Evolutionary conservation across 805 yeast species (phyloP), one percentile per base, ranked within the genome.

Genomic region (Myxozyma sirexii): DNA sequence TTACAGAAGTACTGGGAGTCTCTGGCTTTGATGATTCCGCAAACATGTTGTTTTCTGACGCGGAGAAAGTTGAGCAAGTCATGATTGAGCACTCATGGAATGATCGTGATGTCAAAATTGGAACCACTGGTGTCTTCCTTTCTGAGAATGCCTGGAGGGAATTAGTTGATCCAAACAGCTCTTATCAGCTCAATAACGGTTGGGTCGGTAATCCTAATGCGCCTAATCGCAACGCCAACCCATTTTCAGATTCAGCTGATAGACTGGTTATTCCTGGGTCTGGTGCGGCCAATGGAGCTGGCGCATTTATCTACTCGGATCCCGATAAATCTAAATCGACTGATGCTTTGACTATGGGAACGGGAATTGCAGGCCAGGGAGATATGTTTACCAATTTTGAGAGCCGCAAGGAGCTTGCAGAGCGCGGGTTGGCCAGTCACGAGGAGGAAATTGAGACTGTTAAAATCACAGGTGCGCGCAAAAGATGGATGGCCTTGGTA

Each of bases 111-210:
- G 76, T 73, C 2, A 59, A 71, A 15, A 69, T 68, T 15, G 79
- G 79, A 26, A 67, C 74, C 8, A 71, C 79, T 0, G 79, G 79
- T 7, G 72, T 76, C 3, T 75, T 76, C 47, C 57, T 76, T 24
- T 75, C 78, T 4, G 79, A 76, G 54, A 65, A 60, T 50, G 77
- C 77, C 1, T 76, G 79, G 79, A 69, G 74, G 17, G 71, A 72
- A 51, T 54, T 76, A 37, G 74, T 73, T 2, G 79, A 76, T 50
- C 78, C 79, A 4, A 67, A 51, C 29, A 56, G 38, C n/a, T 49
- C 48, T 15, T 61, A 57, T 26, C 26, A 43, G 26, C 43, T 23
- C 49, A 38, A 42, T 33, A 42, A 15, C 17, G 43, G 42, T 2
- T 8, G 33, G n/a, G 42, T 41, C 27, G 56, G 42, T 24, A 45